These are phyloP conservation scores for Rutstroemia sp. DNA, from an alignment of 2,329 filamentous ascomycete genomes.

Conservation along the genomic window DNA sequence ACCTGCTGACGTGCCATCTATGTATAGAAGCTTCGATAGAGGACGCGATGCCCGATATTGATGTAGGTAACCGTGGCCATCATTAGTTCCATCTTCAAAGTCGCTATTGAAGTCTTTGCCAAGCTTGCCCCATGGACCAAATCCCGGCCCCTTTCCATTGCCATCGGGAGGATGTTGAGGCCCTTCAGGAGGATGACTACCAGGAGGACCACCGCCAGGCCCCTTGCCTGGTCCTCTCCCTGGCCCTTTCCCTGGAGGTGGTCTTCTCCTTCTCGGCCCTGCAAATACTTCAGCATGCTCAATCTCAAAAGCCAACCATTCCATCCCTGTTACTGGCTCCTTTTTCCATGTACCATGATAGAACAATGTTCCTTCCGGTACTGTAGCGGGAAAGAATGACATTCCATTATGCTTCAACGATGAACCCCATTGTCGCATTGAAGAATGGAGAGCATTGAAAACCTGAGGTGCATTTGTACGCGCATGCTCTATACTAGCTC, in stretches of 20 bases:
- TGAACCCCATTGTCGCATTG: constrained; percentile 67
- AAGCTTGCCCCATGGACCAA: not conserved
- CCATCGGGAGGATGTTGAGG: not conserved
- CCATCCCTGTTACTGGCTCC: constrained; percentile 43
- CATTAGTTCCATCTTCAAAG: not conserved
- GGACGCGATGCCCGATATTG: constrained; percentile 53
- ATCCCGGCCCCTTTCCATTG: no score
- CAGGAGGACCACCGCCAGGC: constrained; percentile 6
- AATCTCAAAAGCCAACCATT: constrained; percentile 72
- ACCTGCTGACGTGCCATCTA: constrained; percentile 63
- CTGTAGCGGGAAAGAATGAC: constrained; percentile 57
- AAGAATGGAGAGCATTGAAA: constrained; percentile 67
- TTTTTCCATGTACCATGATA: constrained; percentile 54
- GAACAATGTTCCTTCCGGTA: constrained; percentile 56
- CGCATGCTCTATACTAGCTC: constrained; percentile 8
- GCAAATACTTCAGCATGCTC: constrained; percentile 67
- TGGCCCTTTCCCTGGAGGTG: not conserved
- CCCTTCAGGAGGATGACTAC: not conserved
- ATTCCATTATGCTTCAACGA: constrained; percentile 70
- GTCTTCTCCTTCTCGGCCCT: constrained; percentile 10
- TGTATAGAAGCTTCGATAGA: constrained; percentile 52
- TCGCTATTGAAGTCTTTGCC: not conserved
- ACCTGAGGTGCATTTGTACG: constrained; percentile 51
- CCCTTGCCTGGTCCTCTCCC: no score
- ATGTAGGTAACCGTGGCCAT: constrained; percentile 52